phyloP scores from a whole-genome alignment of 1,139 yeast species.

The Petasospora rhodanensis region DNA sequence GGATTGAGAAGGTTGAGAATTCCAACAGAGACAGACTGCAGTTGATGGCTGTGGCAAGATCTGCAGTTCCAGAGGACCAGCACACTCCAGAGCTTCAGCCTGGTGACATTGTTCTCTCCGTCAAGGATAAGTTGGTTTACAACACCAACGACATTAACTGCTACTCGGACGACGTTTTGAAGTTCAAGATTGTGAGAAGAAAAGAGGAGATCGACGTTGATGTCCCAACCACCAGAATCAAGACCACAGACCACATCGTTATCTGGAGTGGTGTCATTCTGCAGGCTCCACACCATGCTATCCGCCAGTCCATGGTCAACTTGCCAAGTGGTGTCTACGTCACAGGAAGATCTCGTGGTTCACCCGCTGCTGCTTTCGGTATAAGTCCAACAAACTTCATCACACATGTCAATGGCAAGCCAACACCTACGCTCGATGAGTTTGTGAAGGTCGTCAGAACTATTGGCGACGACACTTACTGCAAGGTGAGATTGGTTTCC shows the following conservation, averaged over 20 bases:
- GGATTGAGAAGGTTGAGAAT: constrained; percentile 69
- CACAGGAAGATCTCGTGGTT: constrained; percentile 66
- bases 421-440: constrained; percentile 63
- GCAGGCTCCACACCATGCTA: constrained; percentile 67
- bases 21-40: constrained; percentile 60
- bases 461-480: constrained; percentile 76
- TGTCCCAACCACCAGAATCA: constrained; percentile 55
- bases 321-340: constrained; percentile 84
- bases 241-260: constrained; percentile 63
- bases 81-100: constrained; percentile 38
- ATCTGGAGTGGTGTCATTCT: constrained; percentile 79
- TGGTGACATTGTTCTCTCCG: constrained; percentile 72
- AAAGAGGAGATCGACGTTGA: constrained; percentile 48
- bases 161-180: constrained; percentile 33
- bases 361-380: constrained; percentile 85
- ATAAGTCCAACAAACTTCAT: constrained; percentile 76
- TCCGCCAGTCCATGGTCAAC: constrained; percentile 67
- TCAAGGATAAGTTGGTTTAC: constrained; percentile 60
- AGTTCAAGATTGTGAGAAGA: constrained; percentile 63
- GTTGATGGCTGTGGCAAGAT: constrained; percentile 66
- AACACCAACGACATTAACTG: constrained; percentile 57
- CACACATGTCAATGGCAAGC: constrained; percentile 79
- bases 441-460: constrained; percentile 59
- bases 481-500: constrained; percentile 74
- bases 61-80: constrained; percentile 44